Percentiles rank a stretch among this genome's conserved stretches.
Evolutionary conservation across 2,329 filamentous ascomycete species (phyloP).

Genomic region (Pezicula rhizophila): DNA sequence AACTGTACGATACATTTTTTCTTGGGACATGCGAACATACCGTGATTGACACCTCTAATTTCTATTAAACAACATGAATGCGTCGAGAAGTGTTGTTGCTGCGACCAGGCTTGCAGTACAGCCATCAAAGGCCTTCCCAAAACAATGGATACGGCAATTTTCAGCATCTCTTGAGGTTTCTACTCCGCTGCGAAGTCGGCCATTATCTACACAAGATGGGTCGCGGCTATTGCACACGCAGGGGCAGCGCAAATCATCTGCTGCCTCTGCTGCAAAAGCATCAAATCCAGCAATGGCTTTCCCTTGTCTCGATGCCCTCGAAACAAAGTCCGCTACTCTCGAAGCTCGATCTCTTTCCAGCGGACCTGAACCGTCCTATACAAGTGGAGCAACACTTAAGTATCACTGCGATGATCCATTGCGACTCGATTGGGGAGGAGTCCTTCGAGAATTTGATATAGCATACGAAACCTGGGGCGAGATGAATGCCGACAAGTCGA

Average conservation of each 20-base stretch:
- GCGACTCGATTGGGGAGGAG: constrained; percentile 88
- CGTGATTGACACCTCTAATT: no score
- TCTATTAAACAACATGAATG: no score
- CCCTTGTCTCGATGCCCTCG: constrained; percentile 81
- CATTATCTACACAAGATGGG: constrained; percentile 9
- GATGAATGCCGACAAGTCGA: constrained; percentile 73
- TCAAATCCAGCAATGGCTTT: constrained; percentile 86
- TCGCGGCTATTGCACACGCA: constrained; percentile 18
- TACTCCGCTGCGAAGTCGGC: constrained; percentile 1
- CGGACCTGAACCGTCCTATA: constrained; percentile 92
- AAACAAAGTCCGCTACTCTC: constrained; percentile 70
- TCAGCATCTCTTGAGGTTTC: constrained; percentile 7
- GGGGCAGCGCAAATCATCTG: constrained; percentile 9
- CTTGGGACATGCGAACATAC: no score
- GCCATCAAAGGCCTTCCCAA: constrained; percentile 2
- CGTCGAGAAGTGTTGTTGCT: no score
- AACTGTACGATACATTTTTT: no score
- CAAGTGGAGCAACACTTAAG: constrained; percentile 72
- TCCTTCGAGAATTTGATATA: constrained; percentile 81
- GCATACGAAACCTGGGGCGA: constrained; percentile 91
- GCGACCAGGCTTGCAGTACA: no score
- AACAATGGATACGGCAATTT: constrained; percentile 12
- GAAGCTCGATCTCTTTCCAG: constrained; percentile 60
- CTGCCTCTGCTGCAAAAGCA: constrained; percentile 28
- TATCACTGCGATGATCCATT: constrained; percentile 72